Base-by-base conservation (phyloP, 2,329 filamentous ascomycete genomes). In the Didymella keratinophila region DNA sequence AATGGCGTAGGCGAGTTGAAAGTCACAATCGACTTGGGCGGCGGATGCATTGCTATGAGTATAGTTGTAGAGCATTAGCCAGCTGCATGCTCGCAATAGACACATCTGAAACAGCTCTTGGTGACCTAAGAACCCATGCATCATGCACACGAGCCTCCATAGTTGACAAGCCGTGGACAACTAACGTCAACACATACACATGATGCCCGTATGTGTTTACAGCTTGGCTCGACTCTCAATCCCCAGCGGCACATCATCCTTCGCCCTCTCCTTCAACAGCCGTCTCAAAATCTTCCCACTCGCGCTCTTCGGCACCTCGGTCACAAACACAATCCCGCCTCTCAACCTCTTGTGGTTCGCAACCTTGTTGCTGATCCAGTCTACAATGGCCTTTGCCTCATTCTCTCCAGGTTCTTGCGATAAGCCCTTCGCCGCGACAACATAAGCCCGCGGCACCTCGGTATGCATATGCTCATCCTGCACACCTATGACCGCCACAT, bases 271-370 rank as follows among this genome's bases (percentile, higher is more conserved):
- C 53, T 71, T 71, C 20, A 71, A 37, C 32, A 70, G 28, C 2
- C 68, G 48, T 21, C 80, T 70, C 61, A 82, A 52, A 47, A 82
- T 82, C 75, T 82, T 82, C 4, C 80, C 80, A 53, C 74, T 78
- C 14, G 76, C 74, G 36, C 76, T 79, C 74, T 82, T 82, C 1
- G 80, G 80, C 25, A 82, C 78, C 61, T 79, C 78, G 11, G 78
- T 75, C 2, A 80, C 70, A 46, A 82, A 81, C 37, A 78, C 77
- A 14, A 81, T 70, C 1, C 70, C 70, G 3, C 71, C 71, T 46
- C 71, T 58, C 16, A 73, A 21, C 37, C 68, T 56, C 62, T 73
- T 73, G 25, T 73, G 71, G n/a, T 58, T 66, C 8, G 70, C 69
- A 2, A 73, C 69, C 36, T 63, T 69, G 18, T 51, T 47, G n/a